Percentiles rank a stretch among this genome's conserved stretches.
Evolutionary conservation across 805 yeast genomes (phyloP).

Genomic region (Myxozyma neglecta): DNA sequence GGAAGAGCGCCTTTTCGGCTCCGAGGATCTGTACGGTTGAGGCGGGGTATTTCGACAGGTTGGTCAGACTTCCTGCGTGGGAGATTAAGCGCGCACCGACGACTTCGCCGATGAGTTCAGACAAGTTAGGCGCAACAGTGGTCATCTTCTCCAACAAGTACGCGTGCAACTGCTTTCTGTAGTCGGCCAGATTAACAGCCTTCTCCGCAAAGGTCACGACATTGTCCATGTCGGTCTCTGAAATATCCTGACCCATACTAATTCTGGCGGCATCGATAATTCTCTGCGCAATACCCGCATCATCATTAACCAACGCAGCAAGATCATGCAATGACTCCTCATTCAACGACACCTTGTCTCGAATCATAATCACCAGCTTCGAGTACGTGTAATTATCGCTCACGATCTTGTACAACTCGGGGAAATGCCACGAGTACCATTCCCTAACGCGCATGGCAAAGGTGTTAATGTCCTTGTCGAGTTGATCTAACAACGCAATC

Average conservation of each 20-base stretch:
- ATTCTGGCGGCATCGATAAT: constrained; percentile 93
- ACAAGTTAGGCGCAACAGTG: constrained; percentile 94
- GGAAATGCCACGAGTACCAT: constrained; percentile 99
- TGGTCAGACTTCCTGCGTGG: constrained; percentile 96
- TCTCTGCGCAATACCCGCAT: constrained; percentile 87
- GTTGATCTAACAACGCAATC: constrained; percentile 93
- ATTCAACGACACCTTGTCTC: constrained; percentile 79
- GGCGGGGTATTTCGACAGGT: constrained; percentile 96
- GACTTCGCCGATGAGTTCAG: constrained; percentile 96
- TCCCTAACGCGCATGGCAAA: constrained; percentile 95
- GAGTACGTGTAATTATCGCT: constrained; percentile 88
- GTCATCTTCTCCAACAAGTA: constrained; percentile 95
- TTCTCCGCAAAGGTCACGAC: constrained; percentile 89
- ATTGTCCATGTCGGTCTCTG: constrained; percentile 91
- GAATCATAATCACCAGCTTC: constrained; percentile 73
- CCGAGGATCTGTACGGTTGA: constrained; percentile 97
- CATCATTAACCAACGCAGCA: constrained; percentile 87
- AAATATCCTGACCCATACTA: constrained; percentile 98
- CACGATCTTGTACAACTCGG: constrained; percentile 89
- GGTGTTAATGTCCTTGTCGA: constrained; percentile 97
- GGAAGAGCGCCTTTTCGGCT: constrained; percentile 92
- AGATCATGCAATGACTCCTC: constrained; percentile 68
- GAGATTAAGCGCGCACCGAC: constrained; percentile 98
- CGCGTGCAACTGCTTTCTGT: constrained; percentile 77
- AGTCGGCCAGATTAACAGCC: constrained; percentile 87